Evolutionary conservation across 352 stramenopile genomes (phyloP).

Genomic region (Phytophthora idaei): DNA sequence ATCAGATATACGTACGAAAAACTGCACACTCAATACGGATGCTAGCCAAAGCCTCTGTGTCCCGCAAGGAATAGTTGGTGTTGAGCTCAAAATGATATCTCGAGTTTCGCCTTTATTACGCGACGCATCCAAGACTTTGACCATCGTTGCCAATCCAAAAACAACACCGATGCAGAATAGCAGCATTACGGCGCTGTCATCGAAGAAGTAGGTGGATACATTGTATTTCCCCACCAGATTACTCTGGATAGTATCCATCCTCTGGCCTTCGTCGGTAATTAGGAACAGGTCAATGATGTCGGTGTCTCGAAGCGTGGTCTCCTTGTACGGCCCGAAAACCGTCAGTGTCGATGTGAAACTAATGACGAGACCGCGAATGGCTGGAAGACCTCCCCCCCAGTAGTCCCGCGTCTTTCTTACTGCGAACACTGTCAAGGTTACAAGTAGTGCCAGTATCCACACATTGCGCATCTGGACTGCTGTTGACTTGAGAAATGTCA

Average conservation of each 20-base stretch:
- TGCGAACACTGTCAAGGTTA: constrained; percentile 26
- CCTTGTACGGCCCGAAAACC: constrained; percentile 40
- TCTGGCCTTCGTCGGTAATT: constrained; percentile 2
- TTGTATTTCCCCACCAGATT: constrained; percentile 19
- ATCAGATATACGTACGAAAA: constrained; percentile 1
- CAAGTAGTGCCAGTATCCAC: constrained; percentile 43
- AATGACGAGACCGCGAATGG: constrained; percentile 40
- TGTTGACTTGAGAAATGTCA: constrained; percentile 30
- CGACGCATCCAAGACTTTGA: not conserved
- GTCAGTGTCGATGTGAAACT: constrained; percentile 42
- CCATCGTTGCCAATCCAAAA: not conserved
- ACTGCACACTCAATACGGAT: constrained; percentile 23
- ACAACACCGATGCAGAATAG: constrained; percentile 23
- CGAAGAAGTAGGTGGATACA: constrained; percentile 23
- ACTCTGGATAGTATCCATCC: constrained; percentile 12
- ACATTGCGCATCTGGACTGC: constrained; percentile 54
- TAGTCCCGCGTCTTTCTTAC: constrained; percentile 6
- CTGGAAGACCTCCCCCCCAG: constrained; percentile 20
- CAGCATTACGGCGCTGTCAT: constrained; percentile 22
- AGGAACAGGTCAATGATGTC: constrained; percentile 19
- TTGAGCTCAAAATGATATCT: constrained; percentile 20
- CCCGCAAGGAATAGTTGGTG: constrained; percentile 21
- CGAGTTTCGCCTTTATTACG: not conserved
- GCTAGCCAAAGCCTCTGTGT: constrained; percentile 15
- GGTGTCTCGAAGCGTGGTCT: constrained; percentile 21